Evolutionary conservation across 208 protist genomes (phyloP).

Genomic region (Crithidia sp.): DNA sequence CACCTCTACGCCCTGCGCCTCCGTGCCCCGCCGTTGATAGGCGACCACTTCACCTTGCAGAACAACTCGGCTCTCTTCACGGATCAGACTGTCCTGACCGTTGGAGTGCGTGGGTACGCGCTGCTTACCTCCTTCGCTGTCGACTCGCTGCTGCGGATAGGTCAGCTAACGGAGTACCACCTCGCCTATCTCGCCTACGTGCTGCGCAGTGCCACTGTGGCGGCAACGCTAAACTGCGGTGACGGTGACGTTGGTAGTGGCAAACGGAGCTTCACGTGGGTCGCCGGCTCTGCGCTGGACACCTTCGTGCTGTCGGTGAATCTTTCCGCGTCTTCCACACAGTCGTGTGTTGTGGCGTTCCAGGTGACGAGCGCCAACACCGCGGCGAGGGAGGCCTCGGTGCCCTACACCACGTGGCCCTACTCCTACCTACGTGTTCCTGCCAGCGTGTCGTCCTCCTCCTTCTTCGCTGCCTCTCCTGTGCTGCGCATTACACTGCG

Average conservation of each 20-base stretch:
- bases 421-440: slow-evolving; percentile 25
- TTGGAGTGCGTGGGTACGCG: slow-evolving; percentile 24
- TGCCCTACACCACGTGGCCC: slow-evolving; percentile 26
- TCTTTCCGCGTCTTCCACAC: slow-evolving; percentile 14
- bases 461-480: slow-evolving; percentile 22
- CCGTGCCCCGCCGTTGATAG: slow-evolving; percentile 6
- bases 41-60: background rate
- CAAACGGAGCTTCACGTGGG: slow-evolving; percentile 14
- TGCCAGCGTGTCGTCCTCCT: slow-evolving; percentile 1
- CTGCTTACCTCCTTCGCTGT: slow-evolving; percentile 18
- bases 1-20: slow-evolving; percentile 12
- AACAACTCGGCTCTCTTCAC: slow-evolving; percentile 25
- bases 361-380: slow-evolving; percentile 13
- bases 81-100: slow-evolving; percentile 27
- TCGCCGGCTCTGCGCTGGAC: slow-evolving; percentile 14
- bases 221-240: slow-evolving; percentile 19
- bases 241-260: background rate
- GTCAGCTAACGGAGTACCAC: slow-evolving; percentile 29
- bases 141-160: slow-evolving; percentile 23
- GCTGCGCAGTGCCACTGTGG: slow-evolving; percentile 29
- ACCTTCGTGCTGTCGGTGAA: slow-evolving; percentile 19
- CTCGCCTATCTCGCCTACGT: slow-evolving; percentile 27
- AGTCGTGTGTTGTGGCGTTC: slow-evolving; percentile 16
- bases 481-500: slow-evolving; percentile 13
- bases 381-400: slow-evolving; percentile 2